Conservation (phyloP, 805 yeast genomes). For the Metschnikowia aberdeeniae region DNA sequence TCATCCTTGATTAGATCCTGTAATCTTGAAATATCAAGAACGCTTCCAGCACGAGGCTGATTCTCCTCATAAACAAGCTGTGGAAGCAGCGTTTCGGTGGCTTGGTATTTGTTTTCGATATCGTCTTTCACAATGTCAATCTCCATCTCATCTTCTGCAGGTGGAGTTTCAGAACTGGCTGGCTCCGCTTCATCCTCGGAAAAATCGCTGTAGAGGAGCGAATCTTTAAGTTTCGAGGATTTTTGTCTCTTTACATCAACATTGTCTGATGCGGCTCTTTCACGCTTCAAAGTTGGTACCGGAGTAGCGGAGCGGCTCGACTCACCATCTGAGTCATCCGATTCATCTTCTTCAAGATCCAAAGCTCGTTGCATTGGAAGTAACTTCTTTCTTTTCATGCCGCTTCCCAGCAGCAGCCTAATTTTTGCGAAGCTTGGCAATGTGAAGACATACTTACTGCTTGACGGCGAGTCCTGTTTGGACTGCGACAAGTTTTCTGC, state of each 20-base stretch:
- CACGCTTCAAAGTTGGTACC: conserved; percentile 26
- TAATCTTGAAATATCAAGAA: conserved; percentile 44
- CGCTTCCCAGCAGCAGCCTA: conserved; percentile 23
- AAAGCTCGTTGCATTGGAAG: conserved; percentile 55
- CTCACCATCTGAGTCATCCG: conserved; percentile 31
- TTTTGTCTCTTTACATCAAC: conserved; percentile 21
- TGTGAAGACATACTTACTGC: conserved; percentile 8
- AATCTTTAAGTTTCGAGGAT: conserved; percentile 22
- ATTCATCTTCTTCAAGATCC: conserved; percentile 40
- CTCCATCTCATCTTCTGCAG: conserved; percentile 21
- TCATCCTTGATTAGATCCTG: conserved; percentile 61
- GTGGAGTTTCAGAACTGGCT: conserved; percentile 2
- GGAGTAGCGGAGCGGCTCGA: conserved; percentile 37
- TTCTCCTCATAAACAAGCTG: conserved; percentile 52
- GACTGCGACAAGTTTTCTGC: conserved; percentile 1
- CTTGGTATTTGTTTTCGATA: conserved; percentile 41
- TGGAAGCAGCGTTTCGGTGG: conserved; percentile 47
- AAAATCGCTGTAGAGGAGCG: conserved; percentile 31
- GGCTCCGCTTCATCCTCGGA: conserved; percentile 24
- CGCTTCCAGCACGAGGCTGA: conserved; percentile 21
- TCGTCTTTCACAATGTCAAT: conserved; percentile 23
- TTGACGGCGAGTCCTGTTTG: conserved; percentile 2
- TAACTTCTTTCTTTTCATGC: conserved; percentile 22
- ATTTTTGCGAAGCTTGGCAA: conserved; percentile 36
- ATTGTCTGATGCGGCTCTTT: conserved; percentile 20